Evolutionary conservation across 345 rosid species (phyloP).

Genomic region (Eucalyptus tenuipes): DNA sequence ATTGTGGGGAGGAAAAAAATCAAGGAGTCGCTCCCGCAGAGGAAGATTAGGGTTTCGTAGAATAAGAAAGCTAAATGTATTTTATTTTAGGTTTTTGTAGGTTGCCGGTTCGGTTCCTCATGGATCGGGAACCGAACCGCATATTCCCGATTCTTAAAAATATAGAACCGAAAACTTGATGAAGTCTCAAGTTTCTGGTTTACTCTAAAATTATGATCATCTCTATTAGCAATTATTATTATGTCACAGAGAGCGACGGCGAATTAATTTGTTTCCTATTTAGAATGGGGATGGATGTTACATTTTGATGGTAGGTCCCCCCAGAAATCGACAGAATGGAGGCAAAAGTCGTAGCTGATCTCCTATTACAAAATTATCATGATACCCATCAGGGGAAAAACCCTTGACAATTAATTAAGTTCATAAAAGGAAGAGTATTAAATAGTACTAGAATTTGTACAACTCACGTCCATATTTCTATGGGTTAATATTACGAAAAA

Average conservation of each 20-base stretch:
- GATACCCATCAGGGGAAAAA: neutral
- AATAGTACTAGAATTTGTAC: neutral
- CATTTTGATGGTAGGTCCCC: neutral
- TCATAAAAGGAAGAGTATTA: neutral
- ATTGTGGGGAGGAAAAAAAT: neutral
- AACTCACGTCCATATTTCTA: neutral
- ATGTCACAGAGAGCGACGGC: neutral
- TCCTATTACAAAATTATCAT: neutral
- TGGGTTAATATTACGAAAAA: neutral
- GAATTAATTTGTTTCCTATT: neutral
- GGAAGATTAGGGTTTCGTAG: neutral
- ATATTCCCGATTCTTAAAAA: neutral
- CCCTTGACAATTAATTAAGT: neutral
- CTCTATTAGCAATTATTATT: neutral
- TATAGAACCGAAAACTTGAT: fast-evolving
- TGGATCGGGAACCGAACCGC: neutral
- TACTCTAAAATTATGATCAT: neutral
- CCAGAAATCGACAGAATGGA: neutral
- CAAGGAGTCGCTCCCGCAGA: neutral
- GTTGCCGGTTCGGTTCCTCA: neutral
- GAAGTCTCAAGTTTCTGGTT: fast-evolving
- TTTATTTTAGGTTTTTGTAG: neutral
- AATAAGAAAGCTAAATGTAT: neutral
- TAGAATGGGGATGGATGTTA: neutral
- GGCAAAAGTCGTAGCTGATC: neutral